Base-by-base conservation (phyloP, 306 rosid genomes). In the Quercus variabilis region DNA sequence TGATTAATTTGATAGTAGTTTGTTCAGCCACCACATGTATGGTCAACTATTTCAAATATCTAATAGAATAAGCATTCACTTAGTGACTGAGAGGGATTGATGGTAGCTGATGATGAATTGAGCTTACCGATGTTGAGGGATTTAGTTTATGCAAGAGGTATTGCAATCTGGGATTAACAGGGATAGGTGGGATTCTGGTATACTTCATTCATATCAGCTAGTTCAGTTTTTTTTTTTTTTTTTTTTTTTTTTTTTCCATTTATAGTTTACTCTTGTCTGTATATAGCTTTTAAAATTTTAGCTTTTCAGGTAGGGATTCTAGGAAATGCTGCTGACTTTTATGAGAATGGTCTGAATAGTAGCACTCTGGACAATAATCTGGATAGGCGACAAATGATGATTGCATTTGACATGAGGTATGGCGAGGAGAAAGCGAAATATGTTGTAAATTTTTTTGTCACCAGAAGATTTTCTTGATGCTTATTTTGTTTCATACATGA, bases 391-490 rank as follows among this genome's bases (percentile, higher is more conserved):
- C 90, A 91, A 69, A 95, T 93, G 99, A 95, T 95, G 98, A 93
- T 95, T 83, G 99, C 99, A 79, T 95, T 95, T 88, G 99, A 95
- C 80, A 90, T 95, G 99, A 89, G 99, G 99, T 95, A 91, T 23
- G 56, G 49, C n/a, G 25, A 78, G 74, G 70, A 64, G 68, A 72
- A 52, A 52, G 72, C 18, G 62, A 75, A 28, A 51, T 28, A 8
- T 51, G 38, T 11, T 12, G 31, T 54, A 69, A 19, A 21, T 26
- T 23, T 20, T 64, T 78, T 78, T 49, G 49, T 49, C 8, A 74
- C 74, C 52, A 41, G 71, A 56, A 56, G 26, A 69, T 86, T 12
- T 74, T 85, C 78, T 68, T 83, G 81, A 85, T 79, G 60, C 23
- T 71, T 75, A 78, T 72, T 77, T 74, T 78, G 55, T 73, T 68